Percentiles rank a stretch among this genome's conserved stretches.
phyloP scores from a whole-genome alignment of 306 rosid species.

The Fragaria ananassa region DNA sequence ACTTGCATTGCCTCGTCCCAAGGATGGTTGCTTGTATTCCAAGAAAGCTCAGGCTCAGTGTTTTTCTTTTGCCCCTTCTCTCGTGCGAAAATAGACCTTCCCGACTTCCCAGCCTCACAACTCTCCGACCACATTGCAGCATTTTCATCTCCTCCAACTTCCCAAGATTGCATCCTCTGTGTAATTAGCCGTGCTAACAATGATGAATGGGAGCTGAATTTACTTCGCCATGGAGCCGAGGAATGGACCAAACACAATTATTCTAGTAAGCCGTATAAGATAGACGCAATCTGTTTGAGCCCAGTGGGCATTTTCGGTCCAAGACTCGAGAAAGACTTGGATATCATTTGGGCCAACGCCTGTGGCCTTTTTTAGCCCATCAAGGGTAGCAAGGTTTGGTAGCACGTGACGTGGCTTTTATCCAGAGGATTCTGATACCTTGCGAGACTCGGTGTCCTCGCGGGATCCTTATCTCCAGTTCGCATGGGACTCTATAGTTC shows the following conservation, averaged over 20 bases:
- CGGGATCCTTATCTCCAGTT: too few species aligned
- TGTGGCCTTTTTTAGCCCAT: too few species aligned
- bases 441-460: too few species aligned
- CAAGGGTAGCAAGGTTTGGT: too few species aligned
- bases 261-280: neutral
- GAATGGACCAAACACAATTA: conserved; percentile 12
- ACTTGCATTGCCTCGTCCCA: conserved; percentile 33
- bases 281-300: too few species aligned
- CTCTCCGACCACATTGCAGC: conserved; percentile 19
- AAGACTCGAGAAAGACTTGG: too few species aligned
- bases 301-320: too few species aligned
- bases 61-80: conserved; percentile 42
- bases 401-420: too few species aligned
- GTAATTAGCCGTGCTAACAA: neutral
- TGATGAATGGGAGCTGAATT: neutral
- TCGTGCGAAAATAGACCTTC: conserved; percentile 28
- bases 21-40: conserved; percentile 39
- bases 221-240: conserved; percentile 9
- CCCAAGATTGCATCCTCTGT: conserved; percentile 18
- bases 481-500: too few species aligned
- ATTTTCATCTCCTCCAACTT: conserved; percentile 31
- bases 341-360: too few species aligned
- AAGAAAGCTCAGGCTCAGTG: neutral
- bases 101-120: conserved; percentile 17
- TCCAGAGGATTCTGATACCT: too few species aligned